Evolutionary conservation across 345 rosid species (phyloP).

Genomic region (Firmiana major): DNA sequence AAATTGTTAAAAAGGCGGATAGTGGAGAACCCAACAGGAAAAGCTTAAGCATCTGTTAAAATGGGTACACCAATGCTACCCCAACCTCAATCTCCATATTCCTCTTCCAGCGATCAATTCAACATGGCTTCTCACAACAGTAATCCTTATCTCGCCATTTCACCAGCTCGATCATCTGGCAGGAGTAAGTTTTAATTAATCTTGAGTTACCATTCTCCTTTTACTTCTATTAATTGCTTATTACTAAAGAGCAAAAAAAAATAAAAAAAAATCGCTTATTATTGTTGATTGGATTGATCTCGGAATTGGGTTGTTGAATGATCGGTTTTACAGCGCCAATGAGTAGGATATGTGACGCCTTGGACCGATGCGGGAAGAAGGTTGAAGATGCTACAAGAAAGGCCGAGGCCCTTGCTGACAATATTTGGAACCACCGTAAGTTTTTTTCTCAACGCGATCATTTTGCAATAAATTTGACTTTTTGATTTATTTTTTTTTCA

Average conservation of each 20-base stretch:
- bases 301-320: not conserved
- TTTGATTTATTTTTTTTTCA: not conserved
- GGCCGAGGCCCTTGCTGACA: constrained; percentile 55
- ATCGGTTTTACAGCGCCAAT: constrained; percentile 51
- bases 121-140: constrained; percentile 18
- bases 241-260: too few relatives aligned
- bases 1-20: not conserved
- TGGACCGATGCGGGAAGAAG: constrained; percentile 59
- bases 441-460: not conserved
- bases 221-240: not conserved
- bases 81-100: not conserved
- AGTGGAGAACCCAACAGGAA: constrained; percentile 9
- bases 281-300: not conserved
- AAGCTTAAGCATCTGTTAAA: not conserved
- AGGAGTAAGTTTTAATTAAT: constrained; percentile 27
- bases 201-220: not conserved
- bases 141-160: constrained; percentile 43
- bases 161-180: constrained; percentile 31
- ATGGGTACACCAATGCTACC: not conserved
- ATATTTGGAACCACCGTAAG: constrained; percentile 60
- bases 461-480: not conserved
- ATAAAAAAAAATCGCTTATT: not conserved
- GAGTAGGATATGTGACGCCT: constrained; percentile 40
- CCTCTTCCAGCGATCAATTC: constrained; percentile 5
- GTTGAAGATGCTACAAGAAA: constrained; percentile 52